Percentiles rank a stretch among this genome's conserved stretches.
Evolutionary conservation across 2,329 filamentous ascomycete genomes (phyloP).

Genomic region (Diaporthe amygdali): DNA sequence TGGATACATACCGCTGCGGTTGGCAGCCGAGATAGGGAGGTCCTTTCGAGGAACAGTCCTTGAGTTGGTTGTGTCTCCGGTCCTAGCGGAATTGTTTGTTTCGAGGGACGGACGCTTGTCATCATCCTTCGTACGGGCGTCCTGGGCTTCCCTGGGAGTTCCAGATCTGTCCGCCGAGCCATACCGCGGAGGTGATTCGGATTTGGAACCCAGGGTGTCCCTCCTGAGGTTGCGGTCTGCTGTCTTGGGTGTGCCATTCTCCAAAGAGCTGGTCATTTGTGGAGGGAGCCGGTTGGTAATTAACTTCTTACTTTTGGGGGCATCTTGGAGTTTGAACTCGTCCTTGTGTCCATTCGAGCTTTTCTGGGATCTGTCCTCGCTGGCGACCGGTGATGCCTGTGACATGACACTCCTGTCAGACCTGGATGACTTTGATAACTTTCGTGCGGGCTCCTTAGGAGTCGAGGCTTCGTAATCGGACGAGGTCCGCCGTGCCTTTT

Average conservation of each 20-base stretch:
- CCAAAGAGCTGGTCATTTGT: constrained; percentile 46
- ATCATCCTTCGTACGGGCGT: constrained; percentile 62
- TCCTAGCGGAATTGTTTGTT: constrained; percentile 44
- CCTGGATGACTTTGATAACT: constrained; percentile 51
- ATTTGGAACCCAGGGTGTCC: constrained; percentile 36
- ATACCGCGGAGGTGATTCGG: constrained; percentile 41
- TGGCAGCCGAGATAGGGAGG: constrained; percentile 44
- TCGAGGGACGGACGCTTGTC: constrained; percentile 50
- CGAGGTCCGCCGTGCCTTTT: constrained; percentile 73
- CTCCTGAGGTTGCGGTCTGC: constrained; percentile 42
- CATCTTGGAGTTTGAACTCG: constrained; percentile 81
- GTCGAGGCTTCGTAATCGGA: constrained; percentile 64
- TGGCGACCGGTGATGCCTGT: constrained; percentile 33
- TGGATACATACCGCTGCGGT: constrained; percentile 49
- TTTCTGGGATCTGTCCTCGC: constrained; percentile 47
- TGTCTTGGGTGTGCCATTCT: constrained; percentile 41
- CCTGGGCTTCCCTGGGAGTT: constrained; percentile 61
- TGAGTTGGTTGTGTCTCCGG: constrained; percentile 41
- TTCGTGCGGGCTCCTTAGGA: constrained; percentile 53
- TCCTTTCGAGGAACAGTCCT: constrained; percentile 72
- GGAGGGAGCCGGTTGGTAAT: constrained; percentile 49
- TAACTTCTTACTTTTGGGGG: constrained; percentile 67
- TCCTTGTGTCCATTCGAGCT: constrained; percentile 51
- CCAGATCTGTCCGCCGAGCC: constrained; percentile 41
- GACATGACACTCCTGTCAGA: constrained; percentile 39